Evolutionary conservation across 2,329 filamentous ascomycete genomes (phyloP), one percentile per base, ranked within the genome.

Genomic region (Pseudovirgaria hyperparasitica): DNA sequence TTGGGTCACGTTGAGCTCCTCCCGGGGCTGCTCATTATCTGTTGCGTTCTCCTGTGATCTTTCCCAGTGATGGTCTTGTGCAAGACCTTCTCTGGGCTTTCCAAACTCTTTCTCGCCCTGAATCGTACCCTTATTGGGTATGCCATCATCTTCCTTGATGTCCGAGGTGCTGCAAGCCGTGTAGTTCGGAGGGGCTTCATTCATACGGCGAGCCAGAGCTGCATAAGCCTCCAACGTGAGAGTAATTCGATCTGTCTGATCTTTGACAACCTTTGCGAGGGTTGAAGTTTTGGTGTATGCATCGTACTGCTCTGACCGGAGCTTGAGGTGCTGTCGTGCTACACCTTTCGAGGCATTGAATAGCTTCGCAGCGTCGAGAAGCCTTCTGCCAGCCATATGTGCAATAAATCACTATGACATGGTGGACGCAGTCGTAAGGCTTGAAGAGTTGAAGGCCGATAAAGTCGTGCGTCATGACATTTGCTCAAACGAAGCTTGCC

Each of bases 281-380:
- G 68, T 70, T 3, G 76, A 80, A 1, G 76, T 79, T 38, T 67
- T 63, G 26, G 58, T 71, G 50, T 70, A 78, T 25, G 71, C 51
- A 45, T 77, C 68, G 40, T 76, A 57, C 47, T 80, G 73, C 29
- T 65, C 63, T 28, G 63, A 59, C 13, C 72, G 70, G 25, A 76
- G 62, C 22, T 56, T 57, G 30, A 72, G 50, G 45, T 77, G 73
- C 48, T 72, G 56, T 37, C 56, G 56, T 6, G 58, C 58, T 34
- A 66, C 44, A 18, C 55, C 48, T 36, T 48, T 49, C 27, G 58
- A 54, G 34, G 59, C 61, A 49, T 69, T 53, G 54, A 62, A 43
- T 23, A 65, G 48, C 41, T 57, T 63, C 22, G 62, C 60, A 30
- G 55, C 63, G 38, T 68, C 64, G 12, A 67, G 50, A 29, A 68